Evolutionary conservation across 1,139 yeast genomes (phyloP), one percentile per base, ranked within the genome.

Genomic region (Sugiyamaella xylanicola): DNA sequence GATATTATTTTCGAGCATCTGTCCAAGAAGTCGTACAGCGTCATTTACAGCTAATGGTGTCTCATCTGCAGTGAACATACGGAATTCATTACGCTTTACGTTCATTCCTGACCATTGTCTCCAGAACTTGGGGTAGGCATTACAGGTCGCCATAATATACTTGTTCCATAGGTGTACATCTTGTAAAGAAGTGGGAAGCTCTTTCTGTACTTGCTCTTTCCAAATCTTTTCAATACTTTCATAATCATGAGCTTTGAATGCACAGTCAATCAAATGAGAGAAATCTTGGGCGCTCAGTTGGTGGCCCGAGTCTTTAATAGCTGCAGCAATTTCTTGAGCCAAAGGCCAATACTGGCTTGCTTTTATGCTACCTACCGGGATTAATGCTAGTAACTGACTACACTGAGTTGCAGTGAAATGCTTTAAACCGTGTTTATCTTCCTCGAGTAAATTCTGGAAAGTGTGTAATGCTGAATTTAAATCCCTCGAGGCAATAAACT

Each of bases 101-200:
- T 40, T 27, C 29, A 37, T 57, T 11, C 51, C 48, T 13, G 54
- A 40, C 54, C 59, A 57, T 21, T 46, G 51, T 32, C 50, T 53
- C 73, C 74, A 70, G 44, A 63, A 63, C 40, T 55, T 56, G n/a
- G 72, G 68, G 45, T 67, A 62, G 5, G 72, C 67, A 48, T 67
- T 70, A 49, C 73, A 68, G 1, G 68, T 61, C 1, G 72, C 73
- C 54, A 54, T 54, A 48, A 72, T 68, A 56, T 72, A 72, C 20
- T 64, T 65, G 59, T 72, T 72, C 74, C 74, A 72, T 43, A 70
- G 63, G 22, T 58, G 62, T 11, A 68, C 59, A 19, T 64, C 63
- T 45, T 62, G 59, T n/a, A 39, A 16, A 13, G 48, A 49, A 15
- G 57, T 46, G 15, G 62, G 55, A 4, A 59, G 49, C 11, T 47